phyloP scores from a whole-genome alignment of 352 stramenopile species.

The Blastocystis sp. region DNA sequence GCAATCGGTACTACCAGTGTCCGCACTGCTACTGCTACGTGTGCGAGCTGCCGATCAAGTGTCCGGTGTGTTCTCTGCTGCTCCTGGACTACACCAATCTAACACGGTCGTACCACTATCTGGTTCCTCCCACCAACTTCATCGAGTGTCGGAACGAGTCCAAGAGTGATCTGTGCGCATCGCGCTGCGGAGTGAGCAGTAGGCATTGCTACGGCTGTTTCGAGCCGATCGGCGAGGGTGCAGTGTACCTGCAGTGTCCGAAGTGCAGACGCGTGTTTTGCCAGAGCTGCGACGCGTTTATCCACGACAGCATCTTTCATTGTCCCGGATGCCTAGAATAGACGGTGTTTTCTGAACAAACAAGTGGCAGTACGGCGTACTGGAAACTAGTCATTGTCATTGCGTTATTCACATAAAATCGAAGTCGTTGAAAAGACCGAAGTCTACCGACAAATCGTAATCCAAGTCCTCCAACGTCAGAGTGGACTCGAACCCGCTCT shows the following conservation, averaged over 20 bases:
- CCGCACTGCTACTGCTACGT: conserved; percentile 42
- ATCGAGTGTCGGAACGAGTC: background rate
- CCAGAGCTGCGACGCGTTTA: conserved; percentile 35
- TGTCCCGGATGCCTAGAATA: conserved; percentile 50
- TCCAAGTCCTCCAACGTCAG: conserved; percentile 42
- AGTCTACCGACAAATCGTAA: conserved; percentile 7
- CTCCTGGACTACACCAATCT: conserved; percentile 52
- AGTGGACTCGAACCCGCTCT: background rate
- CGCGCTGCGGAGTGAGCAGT: background rate
- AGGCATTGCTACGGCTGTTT: conserved; percentile 54
- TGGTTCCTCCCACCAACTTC: conserved; percentile 48
- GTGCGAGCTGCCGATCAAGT: conserved; percentile 41
- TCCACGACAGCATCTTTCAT: conserved; percentile 63
- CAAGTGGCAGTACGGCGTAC: background rate
- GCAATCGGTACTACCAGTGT: conserved; percentile 42
- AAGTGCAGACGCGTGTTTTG: conserved; percentile 42
- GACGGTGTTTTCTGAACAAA: background rate
- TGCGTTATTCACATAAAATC: conserved; percentile 61
- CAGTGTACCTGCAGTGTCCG: conserved; percentile 58
- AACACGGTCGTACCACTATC: conserved; percentile 56
- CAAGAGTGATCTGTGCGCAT: background rate
- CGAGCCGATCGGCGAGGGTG: background rate
- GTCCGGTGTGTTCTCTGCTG: conserved; percentile 43
- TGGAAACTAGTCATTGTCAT: background rate
- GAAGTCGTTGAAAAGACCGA: conserved; percentile 59